Base-by-base conservation (phyloP, 2,329 filamentous ascomycete species). In the Fonsecaea monophora region DNA sequence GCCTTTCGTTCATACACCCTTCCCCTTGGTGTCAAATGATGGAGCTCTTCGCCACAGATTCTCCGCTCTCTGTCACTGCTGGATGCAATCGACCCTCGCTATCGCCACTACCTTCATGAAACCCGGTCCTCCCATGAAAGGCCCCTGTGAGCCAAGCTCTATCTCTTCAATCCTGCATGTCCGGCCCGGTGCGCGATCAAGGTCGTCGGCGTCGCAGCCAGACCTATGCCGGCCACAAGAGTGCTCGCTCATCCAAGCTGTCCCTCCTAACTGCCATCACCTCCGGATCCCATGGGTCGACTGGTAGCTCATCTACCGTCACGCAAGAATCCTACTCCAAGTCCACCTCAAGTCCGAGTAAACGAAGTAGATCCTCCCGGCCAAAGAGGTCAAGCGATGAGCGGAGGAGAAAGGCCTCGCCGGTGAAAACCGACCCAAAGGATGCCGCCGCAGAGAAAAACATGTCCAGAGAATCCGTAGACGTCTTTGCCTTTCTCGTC, bases 191-290 rank as follows among this genome's bases (percentile, higher is more conserved):
- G 21, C 66, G 68, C 48, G 68, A 70, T 30, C 70, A 71, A 64
- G 70, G 70, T 59, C 68, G 68, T 57, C 66, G 70, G 60, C 68
- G 68, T 58, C 70, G 68, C 60, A 70, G 68, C 60, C 60, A 68
- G 40, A 60, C 63, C 59, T 66, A 67, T 58, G 66, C 68, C 45
- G 67, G 68, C 50, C 67, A 67, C 66, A 71, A 68, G 60, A 61
- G 69, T 38, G 66, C 68, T 56, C 70, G 70, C 30, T 69, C 70
- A 45, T 74, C 71, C 56, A 73, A 72, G 55, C 34, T 72, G 12
- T 73, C 71, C 32, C 70, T 74, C 25, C 68, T 73, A 32, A 71
- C 72, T 38, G 70, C 71, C 37, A 66, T 72, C 48, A 72, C 72
- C 8, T 65, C 50, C 40, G 58, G 38, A 9, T 71, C 71, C 35